Evolutionary conservation across 805 yeast genomes (phyloP).

Genomic region (Wickerhamiella kurtzmanii): DNA sequence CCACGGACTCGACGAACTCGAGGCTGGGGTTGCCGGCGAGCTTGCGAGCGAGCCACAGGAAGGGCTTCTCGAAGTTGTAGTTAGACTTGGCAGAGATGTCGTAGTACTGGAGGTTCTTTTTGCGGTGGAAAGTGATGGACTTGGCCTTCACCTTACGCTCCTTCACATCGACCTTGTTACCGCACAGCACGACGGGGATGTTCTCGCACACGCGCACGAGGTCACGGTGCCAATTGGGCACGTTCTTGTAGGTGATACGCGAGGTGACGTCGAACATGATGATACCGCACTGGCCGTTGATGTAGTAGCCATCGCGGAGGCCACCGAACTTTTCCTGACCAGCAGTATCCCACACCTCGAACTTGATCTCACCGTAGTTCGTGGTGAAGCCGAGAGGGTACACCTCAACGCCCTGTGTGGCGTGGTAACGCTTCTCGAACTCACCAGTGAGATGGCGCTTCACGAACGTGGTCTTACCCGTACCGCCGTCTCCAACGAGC

Average conservation of each 20-base stretch:
- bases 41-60: slow-evolving; percentile 99
- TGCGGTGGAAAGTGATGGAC: slow-evolving; percentile 99
- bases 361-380: slow-evolving; percentile 95
- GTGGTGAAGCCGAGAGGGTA: slow-evolving; percentile 97
- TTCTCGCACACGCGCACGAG: slow-evolving; percentile 98
- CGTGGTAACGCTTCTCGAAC: slow-evolving; percentile 96
- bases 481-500: slow-evolving; percentile 99
- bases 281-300: slow-evolving; percentile 99
- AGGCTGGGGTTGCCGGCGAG: slow-evolving; percentile 95
- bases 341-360: slow-evolving; percentile 99
- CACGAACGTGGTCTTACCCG: slow-evolving; percentile 99
- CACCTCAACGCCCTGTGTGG: slow-evolving; percentile 98
- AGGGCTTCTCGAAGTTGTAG: slow-evolving; percentile 99
- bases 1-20: slow-evolving; percentile 98
- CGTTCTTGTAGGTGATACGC: slow-evolving; percentile 98
- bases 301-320: slow-evolving; percentile 98
- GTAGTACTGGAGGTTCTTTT: slow-evolving; percentile 98
- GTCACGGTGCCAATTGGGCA: slow-evolving; percentile 99
- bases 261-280: slow-evolving; percentile 99
- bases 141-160: slow-evolving; percentile 99
- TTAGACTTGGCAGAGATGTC: slow-evolving; percentile 99
- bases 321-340: slow-evolving; percentile 99
- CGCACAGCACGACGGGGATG: slow-evolving; percentile 97
- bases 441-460: slow-evolving; percentile 98
- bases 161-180: slow-evolving; percentile 99